These are phyloP conservation scores for Spathaspora girioi DNA, from an alignment of 805 yeast genomes.

Conservation along the genomic window DNA sequence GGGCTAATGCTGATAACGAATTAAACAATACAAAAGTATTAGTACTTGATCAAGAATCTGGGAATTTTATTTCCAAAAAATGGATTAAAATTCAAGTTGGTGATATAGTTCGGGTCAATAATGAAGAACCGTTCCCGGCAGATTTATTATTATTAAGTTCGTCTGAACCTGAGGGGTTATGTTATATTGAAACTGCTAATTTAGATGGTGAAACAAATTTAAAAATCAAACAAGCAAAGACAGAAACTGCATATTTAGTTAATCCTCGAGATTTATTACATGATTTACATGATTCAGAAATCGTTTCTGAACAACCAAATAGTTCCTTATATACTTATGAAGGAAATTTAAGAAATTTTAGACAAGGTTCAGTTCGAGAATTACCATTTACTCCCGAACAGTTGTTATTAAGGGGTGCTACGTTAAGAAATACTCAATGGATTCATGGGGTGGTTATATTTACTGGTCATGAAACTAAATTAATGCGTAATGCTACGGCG, in stretches of 20 bases:
- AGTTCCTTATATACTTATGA: conserved; percentile 92
- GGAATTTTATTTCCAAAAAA: conserved; percentile 60
- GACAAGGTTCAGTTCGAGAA: conserved; percentile 25
- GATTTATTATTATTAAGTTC: conserved; percentile 82
- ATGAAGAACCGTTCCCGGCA: conserved; percentile 93
- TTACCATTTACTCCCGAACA: conserved; percentile 88
- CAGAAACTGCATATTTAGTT: conserved; percentile 71
- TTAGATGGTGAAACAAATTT: conserved; percentile 97
- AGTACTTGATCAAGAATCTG: conserved; percentile 55
- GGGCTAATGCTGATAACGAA: conserved; percentile 85
- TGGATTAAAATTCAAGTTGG: conserved; percentile 94
- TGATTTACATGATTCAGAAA: conserved; percentile 31
- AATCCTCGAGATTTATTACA: conserved; percentile 53
- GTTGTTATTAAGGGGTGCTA: conserved; percentile 90
- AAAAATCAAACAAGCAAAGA: conserved; percentile 84
- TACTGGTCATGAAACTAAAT: conserved; percentile 97
- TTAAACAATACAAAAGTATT: conserved; percentile 73
- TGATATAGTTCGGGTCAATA: conserved; percentile 77
- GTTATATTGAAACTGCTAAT: conserved; percentile 96
- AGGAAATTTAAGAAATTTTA: conserved; percentile 67
- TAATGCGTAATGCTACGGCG: conserved; percentile 98
- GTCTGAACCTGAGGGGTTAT: conserved; percentile 97
- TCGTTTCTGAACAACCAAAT: conserved; percentile 89
- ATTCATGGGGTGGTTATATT: conserved; percentile 89
- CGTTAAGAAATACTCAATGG: conserved; percentile 92